Percentiles rank a stretch among this genome's conserved stretches.
phyloP scores from a whole-genome alignment of 139 green algal species.

The Coccomyxa sp. region DNA sequence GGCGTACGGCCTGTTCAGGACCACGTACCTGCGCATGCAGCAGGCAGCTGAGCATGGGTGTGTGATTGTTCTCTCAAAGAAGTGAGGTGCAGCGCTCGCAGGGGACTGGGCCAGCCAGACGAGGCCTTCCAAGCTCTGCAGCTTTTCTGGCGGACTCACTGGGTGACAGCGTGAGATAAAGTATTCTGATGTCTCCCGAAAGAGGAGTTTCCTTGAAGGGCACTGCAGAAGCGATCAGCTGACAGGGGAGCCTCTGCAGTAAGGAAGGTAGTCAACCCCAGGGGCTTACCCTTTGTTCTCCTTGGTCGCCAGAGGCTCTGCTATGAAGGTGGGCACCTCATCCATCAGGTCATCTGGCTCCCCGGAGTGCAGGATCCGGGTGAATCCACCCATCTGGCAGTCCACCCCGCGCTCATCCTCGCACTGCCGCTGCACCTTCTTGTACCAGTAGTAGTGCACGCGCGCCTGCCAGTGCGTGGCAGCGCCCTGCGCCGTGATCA shows the following conservation, averaged over 20 bases:
- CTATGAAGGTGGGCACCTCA: conserved; percentile 94
- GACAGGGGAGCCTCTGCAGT: too few relatives aligned
- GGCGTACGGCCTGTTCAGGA: conserved; percentile 92
- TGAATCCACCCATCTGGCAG: conserved; percentile 90
- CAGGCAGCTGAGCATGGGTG: background rate
- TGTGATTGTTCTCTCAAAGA: too few relatives aligned
- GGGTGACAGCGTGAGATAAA: too few relatives aligned
- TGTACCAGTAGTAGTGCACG: conserved; percentile 79
- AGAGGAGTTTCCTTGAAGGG: background rate
- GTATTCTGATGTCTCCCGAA: too few relatives aligned
- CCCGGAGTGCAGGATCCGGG: conserved; percentile 90
- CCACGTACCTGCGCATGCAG: conserved; percentile 69
- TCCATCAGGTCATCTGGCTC: conserved; percentile 88
- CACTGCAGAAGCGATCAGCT: background rate
- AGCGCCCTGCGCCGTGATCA: conserved; percentile 73
- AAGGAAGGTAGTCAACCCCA: background rate
- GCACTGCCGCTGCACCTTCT: conserved; percentile 43
- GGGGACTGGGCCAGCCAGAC: too few relatives aligned
- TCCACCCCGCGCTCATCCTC: conserved; percentile 29
- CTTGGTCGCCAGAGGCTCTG: conserved; percentile 74
- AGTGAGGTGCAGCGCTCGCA: too few relatives aligned
- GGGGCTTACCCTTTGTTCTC: conserved; percentile 44
- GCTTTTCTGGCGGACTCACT: too few relatives aligned
- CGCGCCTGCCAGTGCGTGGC: conserved; percentile 82
- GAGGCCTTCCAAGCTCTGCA: too few relatives aligned